phyloP scores from a whole-genome alignment of 2,329 filamentous ascomycete species.

The Ophiocordyceps robertsii region DNA sequence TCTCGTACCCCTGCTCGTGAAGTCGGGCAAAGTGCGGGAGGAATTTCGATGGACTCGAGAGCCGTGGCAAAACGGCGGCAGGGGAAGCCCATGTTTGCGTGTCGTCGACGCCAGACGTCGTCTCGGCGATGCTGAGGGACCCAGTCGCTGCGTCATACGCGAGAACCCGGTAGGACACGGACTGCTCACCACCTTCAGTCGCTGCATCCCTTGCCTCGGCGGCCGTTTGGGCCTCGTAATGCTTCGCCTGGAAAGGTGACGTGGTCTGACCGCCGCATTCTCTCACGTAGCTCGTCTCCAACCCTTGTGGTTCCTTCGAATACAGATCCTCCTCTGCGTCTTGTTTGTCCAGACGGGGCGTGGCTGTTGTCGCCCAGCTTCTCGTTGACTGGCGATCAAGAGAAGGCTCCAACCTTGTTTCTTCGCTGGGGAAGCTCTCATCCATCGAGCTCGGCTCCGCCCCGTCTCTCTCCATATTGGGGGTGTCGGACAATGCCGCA shows the following conservation, averaged over 20 bases:
- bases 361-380: conserved; percentile 1
- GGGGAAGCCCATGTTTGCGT: conserved; percentile 38
- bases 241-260: conserved; percentile 20
- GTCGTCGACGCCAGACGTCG: conserved; percentile 39
- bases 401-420: conserved; percentile 14
- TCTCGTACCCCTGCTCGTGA: conserved; percentile 50
- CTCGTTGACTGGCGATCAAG: conserved; percentile 11
- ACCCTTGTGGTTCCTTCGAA: conserved; percentile 30
- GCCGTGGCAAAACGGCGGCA: conserved; percentile 42
- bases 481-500: neutral
- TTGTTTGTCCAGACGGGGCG: conserved; percentile 1
- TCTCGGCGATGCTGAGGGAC: conserved; percentile 44
- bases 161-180: conserved; percentile 44
- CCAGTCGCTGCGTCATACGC: conserved; percentile 49
- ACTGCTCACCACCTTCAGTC: neutral
- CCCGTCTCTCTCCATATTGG: conserved; percentile 11
- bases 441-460: conserved; percentile 24
- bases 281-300: conserved; percentile 32
- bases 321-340: conserved; percentile 21
- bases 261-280: conserved; percentile 24
- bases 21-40: conserved; percentile 47
- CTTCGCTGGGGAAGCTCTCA: conserved; percentile 22
- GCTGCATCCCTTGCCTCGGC: neutral
- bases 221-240: conserved; percentile 7
- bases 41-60: conserved; percentile 52